These are phyloP conservation scores for Otatea glauca DNA, from an alignment of 176 grass and related monocot genomes.

Conservation along the genomic window DNA sequence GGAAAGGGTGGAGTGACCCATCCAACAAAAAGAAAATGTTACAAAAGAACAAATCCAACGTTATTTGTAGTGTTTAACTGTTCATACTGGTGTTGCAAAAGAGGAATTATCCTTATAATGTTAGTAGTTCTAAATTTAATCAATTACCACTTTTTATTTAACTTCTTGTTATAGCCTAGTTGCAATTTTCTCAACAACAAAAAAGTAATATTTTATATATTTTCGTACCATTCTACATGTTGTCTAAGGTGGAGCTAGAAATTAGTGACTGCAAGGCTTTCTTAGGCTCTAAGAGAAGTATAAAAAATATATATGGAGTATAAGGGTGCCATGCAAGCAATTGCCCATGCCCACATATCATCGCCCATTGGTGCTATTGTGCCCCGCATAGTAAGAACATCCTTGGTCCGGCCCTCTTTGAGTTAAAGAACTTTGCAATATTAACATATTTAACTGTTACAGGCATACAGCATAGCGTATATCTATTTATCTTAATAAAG, in stretches of 20 bases:
- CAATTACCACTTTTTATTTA: constrained; percentile 1
- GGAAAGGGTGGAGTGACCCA: background rate
- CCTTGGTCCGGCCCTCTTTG: too few relatives aligned
- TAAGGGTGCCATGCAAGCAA: too few relatives aligned
- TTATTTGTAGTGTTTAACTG: background rate
- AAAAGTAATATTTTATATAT: background rate
- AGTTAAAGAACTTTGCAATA: too few relatives aligned
- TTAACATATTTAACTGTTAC: too few relatives aligned
- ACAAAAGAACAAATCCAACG: too few relatives aligned
- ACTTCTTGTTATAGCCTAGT: background rate
- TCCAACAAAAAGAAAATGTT: constrained; percentile 3
- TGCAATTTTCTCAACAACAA: background rate
- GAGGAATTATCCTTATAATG: background rate
- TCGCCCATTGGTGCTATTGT: too few relatives aligned
- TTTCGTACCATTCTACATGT: background rate
- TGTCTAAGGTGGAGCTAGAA: background rate
- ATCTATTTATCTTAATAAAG: too few relatives aligned
- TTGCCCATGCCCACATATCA: too few relatives aligned
- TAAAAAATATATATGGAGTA: too few relatives aligned
- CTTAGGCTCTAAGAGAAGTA: too few relatives aligned
- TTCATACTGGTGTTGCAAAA: constrained; percentile 9
- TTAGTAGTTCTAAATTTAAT: background rate
- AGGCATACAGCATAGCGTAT: too few relatives aligned
- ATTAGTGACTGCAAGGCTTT: background rate
- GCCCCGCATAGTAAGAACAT: too few relatives aligned